Percentiles rank a stretch among this genome's conserved stretches.
phyloP scores from a whole-genome alignment of 306 rosid species.

The Hylodesmum podocarpum region DNA sequence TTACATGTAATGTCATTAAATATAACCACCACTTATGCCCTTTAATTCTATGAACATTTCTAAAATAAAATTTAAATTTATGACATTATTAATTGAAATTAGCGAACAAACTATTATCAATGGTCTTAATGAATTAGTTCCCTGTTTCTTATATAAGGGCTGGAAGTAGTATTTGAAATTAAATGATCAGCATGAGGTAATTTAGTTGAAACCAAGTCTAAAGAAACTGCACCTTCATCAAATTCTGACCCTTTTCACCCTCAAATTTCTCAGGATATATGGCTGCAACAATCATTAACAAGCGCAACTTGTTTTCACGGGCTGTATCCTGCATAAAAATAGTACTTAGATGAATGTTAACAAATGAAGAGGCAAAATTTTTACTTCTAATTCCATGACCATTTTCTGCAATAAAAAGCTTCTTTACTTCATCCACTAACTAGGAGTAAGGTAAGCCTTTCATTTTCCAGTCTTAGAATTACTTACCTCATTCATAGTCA shows the following conservation, averaged over 20 bases:
- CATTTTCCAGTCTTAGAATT: slow-evolving; percentile 22
- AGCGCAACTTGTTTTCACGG: slow-evolving; percentile 85
- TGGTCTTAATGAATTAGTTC: no score
- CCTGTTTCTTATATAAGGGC: no score
- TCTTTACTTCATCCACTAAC: background rate
- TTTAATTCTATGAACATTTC: no score
- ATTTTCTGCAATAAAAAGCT: background rate
- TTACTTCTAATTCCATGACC: slow-evolving; percentile 12
- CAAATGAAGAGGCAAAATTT: background rate
- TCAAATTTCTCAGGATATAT: slow-evolving; percentile 91
- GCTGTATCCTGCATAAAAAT: slow-evolving; percentile 71
- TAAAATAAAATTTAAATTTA: no score
- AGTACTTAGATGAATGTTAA: background rate
- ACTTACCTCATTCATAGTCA: slow-evolving; percentile 65
- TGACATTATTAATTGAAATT: no score
- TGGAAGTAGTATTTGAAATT: no score
- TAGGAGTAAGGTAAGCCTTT: slow-evolving; percentile 11
- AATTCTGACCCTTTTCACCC: slow-evolving; percentile 81
- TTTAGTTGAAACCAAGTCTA: slow-evolving; percentile 6
- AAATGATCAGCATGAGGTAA: slow-evolving; percentile 20
- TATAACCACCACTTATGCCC: no score
- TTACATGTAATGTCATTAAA: no score
- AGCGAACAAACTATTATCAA: no score
- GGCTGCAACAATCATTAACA: slow-evolving; percentile 91
- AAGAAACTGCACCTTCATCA: slow-evolving; percentile 71